These are phyloP conservation scores for Citrullus amarus DNA, from an alignment of 306 rosid species.

Conservation along the genomic window DNA sequence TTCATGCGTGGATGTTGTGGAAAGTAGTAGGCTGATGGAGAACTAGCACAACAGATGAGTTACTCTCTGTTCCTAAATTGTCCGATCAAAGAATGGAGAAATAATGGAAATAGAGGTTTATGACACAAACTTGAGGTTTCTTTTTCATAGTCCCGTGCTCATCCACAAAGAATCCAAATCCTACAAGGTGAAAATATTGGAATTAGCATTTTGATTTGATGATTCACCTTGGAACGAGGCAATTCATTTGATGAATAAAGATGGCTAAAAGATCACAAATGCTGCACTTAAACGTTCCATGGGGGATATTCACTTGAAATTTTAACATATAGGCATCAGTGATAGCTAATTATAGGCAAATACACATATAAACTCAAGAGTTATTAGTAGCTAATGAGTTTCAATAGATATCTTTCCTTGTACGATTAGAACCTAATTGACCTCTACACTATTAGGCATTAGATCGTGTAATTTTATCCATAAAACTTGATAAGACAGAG, in stretches of 20 bases:
- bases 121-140: slow-evolving; percentile 73
- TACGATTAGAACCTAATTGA: neutral
- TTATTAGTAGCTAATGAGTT: neutral
- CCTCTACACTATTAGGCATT: neutral
- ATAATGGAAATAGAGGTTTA: neutral
- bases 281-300: neutral
- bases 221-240: neutral
- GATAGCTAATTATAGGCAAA: neutral
- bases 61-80: neutral
- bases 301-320: neutral
- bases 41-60: neutral
- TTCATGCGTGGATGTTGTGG: neutral
- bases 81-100: neutral
- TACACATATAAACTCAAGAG: neutral
- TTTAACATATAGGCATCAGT: neutral
- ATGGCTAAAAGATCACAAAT: neutral
- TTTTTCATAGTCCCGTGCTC: slow-evolving; percentile 58
- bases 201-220: neutral
- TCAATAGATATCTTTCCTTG: neutral
- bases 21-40: neutral
- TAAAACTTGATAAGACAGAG: neutral
- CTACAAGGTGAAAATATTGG: slow-evolving; percentile 27
- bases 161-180: slow-evolving; percentile 79
- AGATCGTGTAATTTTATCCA: neutral
- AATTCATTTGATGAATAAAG: neutral